Evolutionary conservation across 345 rosid genomes (phyloP).

Genomic region (Eucalyptus tenuipes): DNA sequence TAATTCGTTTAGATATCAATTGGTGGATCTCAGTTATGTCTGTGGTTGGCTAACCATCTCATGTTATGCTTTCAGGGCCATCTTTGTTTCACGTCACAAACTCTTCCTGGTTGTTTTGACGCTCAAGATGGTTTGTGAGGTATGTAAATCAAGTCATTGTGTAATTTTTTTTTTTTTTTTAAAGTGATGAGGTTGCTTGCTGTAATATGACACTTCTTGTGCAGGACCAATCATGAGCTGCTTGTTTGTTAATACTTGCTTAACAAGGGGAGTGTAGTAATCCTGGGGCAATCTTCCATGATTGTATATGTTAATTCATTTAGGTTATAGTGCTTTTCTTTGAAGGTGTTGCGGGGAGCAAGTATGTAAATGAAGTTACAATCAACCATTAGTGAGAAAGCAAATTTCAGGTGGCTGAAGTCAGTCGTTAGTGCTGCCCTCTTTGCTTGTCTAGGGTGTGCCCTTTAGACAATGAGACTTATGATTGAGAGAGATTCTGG

Average conservation of each 20-base stretch:
- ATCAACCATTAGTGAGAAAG: not conserved
- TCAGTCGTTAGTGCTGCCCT: not conserved
- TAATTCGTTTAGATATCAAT: not conserved
- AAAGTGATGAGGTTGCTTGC: not conserved
- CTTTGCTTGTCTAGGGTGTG: not conserved
- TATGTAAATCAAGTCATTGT: not conserved
- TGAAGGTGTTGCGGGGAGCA: not conserved
- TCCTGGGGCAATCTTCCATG: not conserved
- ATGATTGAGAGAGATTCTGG: not conserved
- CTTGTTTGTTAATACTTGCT: not conserved
- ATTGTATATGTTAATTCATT: not conserved
- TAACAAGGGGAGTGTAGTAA: not conserved
- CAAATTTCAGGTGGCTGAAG: not conserved
- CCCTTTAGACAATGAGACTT: not conserved
- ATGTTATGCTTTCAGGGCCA: constrained; percentile 28
- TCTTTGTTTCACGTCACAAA: constrained; percentile 13
- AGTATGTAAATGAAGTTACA: not conserved
- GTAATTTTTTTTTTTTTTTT: not conserved
- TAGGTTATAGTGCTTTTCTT: not conserved
- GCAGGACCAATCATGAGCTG: not conserved
- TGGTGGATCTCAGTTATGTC: not conserved
- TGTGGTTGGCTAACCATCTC: not conserved
- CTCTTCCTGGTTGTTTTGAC: constrained; percentile 31
- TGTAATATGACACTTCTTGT: not conserved
- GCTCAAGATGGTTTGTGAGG: constrained; percentile 12